These are phyloP conservation scores for Batrachochytrium dendrobatidis DNA, from an alignment of 371 early-diverging fungal species.

Conservation along the genomic window DNA sequence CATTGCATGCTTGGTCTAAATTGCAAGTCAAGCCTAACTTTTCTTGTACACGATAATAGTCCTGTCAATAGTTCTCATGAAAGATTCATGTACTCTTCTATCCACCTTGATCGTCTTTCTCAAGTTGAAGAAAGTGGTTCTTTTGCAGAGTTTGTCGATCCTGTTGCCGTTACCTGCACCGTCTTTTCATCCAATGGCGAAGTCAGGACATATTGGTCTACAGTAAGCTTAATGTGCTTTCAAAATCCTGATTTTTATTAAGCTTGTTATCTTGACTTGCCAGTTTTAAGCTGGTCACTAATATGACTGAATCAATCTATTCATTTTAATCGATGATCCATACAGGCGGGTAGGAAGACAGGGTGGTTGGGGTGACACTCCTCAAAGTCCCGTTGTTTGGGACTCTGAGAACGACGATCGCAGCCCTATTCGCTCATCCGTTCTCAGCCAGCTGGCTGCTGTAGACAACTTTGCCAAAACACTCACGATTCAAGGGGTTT, in stretches of 20 bases:
- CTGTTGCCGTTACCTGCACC: neutral
- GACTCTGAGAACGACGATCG: constrained; percentile 2
- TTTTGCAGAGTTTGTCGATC: neutral
- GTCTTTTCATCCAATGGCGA: neutral
- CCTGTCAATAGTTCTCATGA: no score
- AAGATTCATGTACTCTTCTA: no score
- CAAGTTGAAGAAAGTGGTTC: no score
- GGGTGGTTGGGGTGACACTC: constrained; percentile 15
- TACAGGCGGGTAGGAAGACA: constrained; percentile 9
- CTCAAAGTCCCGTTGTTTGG: neutral
- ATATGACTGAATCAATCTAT: no score
- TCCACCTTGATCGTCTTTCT: no score
- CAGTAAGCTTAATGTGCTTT: neutral
- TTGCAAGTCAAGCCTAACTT: no score
- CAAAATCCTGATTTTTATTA: no score
- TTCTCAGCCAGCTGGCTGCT: neutral
- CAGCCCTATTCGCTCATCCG: constrained; percentile 1
- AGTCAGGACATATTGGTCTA: constrained; percentile 1
- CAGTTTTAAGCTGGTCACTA: no score
- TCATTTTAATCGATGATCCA: no score
- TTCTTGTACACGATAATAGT: no score
- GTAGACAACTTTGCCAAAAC: neutral
- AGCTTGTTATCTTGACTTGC: no score
- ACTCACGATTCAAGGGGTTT: neutral
- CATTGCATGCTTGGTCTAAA: no score